Evolutionary conservation across 306 rosid genomes (phyloP), one percentile per base, ranked within the genome.

Genomic region (Cucurbita moschata): DNA sequence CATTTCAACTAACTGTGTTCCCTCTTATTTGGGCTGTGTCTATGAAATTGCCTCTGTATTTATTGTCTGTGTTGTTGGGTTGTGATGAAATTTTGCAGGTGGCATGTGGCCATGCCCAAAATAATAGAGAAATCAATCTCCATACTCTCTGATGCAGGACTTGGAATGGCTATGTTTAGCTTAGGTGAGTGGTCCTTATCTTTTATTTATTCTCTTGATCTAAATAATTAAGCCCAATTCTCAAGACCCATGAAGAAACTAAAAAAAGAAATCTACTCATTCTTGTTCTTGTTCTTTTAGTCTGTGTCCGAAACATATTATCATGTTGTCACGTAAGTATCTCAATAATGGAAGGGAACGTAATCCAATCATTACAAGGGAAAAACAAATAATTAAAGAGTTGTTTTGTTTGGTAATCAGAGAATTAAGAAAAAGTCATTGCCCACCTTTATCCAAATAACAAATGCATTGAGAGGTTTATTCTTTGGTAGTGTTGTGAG

Each of bases 161-260:
- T 95, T 5, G 99, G 99, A 76, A 95, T 95, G 99, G 99, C 99
- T 77, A 95, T 95, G 99, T 95, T 95, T 87, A 95, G 99, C 82
- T 89, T 95, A 83, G 99, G 99, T 95, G 79, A 87, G 89, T 79
- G 56, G 74, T 70, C 74, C 5, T 70, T 70, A 49, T 72, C 76
- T 72, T 72, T 72, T 55, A n/a, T 72, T 72, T 55, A 55, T 26
- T 70, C 7, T 35, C 23, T 70, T 66, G 14, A 8, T 66, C 51
- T 46, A 9, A 57, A 15, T 52, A 15, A 52, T 16, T 52, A 52
- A 5, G 1, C 56, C 16, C 14, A 50, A 50, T 50, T 50, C 54
- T 4, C 4, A 49, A 12, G 54, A 50, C 14, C 4, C 14, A 13
- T 5, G 15, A 44, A 5, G 43, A 35, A 65, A 52, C 1, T 26